Evolutionary conservation across 1,139 yeast genomes (phyloP).

Genomic region (Hanseniaspora sp.): DNA sequence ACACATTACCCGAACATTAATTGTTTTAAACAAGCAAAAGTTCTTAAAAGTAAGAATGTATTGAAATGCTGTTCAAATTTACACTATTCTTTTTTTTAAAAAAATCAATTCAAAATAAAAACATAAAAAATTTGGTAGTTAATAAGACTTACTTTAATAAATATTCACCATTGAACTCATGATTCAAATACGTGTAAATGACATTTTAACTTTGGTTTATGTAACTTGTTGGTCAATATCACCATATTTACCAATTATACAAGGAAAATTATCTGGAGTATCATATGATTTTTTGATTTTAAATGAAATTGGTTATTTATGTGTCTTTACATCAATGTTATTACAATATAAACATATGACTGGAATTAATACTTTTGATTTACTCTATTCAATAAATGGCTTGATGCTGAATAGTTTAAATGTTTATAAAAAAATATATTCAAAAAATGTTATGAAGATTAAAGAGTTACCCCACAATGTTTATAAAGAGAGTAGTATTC

Average conservation of each 20-base stretch:
- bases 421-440: constrained; percentile 16
- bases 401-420: constrained; percentile 31
- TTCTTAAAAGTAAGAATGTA: too few species aligned
- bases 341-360: constrained; percentile 28
- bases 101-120: too few species aligned
- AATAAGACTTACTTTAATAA: too few species aligned
- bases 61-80: too few species aligned
- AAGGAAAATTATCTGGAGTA: constrained; percentile 10
- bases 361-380: constrained; percentile 33
- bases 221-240: constrained; percentile 4
- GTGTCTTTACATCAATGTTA: constrained; percentile 33
- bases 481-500: too few species aligned
- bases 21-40: too few species aligned
- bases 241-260: constrained; percentile 7
- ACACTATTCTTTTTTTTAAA: too few species aligned
- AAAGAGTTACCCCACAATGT: neutral
- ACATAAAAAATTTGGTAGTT: too few species aligned
- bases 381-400: constrained; percentile 38
- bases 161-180: too few species aligned
- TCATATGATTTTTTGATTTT: constrained; percentile 37
- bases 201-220: neutral
- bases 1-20: too few species aligned
- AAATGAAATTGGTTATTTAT: constrained; percentile 37
- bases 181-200: too few species aligned
- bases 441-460: neutral